Evolutionary conservation across 306 rosid species (phyloP).

Genomic region (cucumber (Cucumis sativus)): Cucumber_9930_V3 NC_026660.2:24947501-24948000

Average conservation of each 20-base stretch:
- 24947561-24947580: constrained; percentile 59
- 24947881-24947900: constrained; percentile 23
- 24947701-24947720: no score
- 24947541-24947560: constrained; percentile 53
- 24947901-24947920: constrained; percentile 47
- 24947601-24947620: constrained; percentile 68
- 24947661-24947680: no score
- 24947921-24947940: constrained; percentile 36
- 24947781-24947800: constrained; percentile 19
- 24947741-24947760: no score
- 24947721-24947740: not conserved
- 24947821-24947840: constrained; percentile 15
- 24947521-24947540: constrained; percentile 25
- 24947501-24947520: constrained; percentile 19
- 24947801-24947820: constrained; percentile 11
- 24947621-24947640: no score
- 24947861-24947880: constrained; percentile 26
- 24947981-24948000: constrained; percentile 71
- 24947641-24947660: no score
- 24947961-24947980: constrained; percentile 63
- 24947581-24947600: constrained; percentile 55
- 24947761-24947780: constrained; percentile 35
- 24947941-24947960: constrained; percentile 41
- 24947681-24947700: no score
- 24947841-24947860: constrained; percentile 38